Evolutionary conservation across 129 eudicot genomes (phyloP).

Genomic region (Scalesia atractyloides): DNA sequence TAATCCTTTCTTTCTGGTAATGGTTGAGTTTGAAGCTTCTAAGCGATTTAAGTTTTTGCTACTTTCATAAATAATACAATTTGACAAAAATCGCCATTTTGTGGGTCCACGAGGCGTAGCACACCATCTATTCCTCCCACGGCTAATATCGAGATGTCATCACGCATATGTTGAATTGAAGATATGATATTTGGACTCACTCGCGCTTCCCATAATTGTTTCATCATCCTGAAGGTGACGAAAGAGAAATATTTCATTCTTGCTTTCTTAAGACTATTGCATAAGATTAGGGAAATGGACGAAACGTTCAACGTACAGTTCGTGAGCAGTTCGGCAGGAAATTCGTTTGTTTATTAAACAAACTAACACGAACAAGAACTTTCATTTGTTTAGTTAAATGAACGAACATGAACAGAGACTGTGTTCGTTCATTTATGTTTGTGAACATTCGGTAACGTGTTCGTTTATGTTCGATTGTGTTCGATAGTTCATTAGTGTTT

Average conservation of each 20-base stretch:
- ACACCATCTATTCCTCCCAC: constrained; percentile 90
- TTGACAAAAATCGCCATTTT: constrained; percentile 59
- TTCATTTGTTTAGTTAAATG: too few relatives aligned
- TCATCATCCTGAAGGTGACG: constrained; percentile 47
- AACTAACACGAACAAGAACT: too few relatives aligned
- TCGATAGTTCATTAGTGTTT: too few relatives aligned
- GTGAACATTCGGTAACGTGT: too few relatives aligned
- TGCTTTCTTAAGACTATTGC: constrained; percentile 6
- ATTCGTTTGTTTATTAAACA: too few relatives aligned
- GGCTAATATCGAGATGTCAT: constrained; percentile 56
- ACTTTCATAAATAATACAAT: constrained; percentile 49
- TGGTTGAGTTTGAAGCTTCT: constrained; percentile 21
- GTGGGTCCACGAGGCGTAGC: constrained; percentile 59
- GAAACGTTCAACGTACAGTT: too few relatives aligned
- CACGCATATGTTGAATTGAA: constrained; percentile 69
- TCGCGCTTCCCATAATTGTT: constrained; percentile 62
- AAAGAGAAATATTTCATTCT: constrained; percentile 1
- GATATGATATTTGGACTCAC: constrained; percentile 66
- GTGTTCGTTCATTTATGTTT: too few relatives aligned
- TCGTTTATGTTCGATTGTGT: too few relatives aligned
- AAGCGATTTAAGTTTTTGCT: constrained; percentile 29
- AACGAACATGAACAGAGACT: too few relatives aligned
- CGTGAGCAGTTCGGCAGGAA: too few relatives aligned
- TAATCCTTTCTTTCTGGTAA: constrained; percentile 51
- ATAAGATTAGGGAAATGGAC: too few relatives aligned